Evolutionary conservation across 306 rosid species (phyloP), one percentile per base, ranked within the genome.

Genomic region (Cyclanthera cordifolia): DNA sequence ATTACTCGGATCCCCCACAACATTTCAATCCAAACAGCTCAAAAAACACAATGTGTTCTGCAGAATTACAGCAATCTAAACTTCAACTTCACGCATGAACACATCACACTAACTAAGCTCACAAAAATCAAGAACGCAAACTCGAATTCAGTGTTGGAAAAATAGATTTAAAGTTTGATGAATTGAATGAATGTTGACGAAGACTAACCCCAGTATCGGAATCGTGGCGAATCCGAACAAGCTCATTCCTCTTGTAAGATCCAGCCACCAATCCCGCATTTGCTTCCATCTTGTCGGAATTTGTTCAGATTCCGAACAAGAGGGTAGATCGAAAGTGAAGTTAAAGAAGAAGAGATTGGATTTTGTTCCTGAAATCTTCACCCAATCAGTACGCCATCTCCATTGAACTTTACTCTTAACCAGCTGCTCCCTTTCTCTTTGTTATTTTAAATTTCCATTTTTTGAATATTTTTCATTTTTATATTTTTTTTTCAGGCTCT

Each of bases 241-340:
- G 95, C 86, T 94, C 97, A 78, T 94, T 94, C 66, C 95, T 69
- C 28, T 88, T 94, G 72, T 94, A 77, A n/a, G 99, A 94, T 4
- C 99, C 99, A 32, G 99, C 99, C 51, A 88, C 97, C 91, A 94
- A 48, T 69, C 95, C 99, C 2, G 88, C 94, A 76, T 80, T 78
- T 30, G 97, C 97, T 72, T 94, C 88, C 99, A 94, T 94, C 73
- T 67, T 27, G 39, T 52, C 41, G 19, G 50, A 53, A 70, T 71
- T 76, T 50, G 15, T 51, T 43, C 48, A 70, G 58, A 61, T 41
- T 67, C 58, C 66, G 73, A 19, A 45, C 57, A 56, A 63, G 41
- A 67, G 59, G n/a, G 72, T 30, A 30, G 73, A 54, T 69, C 58
- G 74, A 28, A 34, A 57, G 39, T 19, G 63, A 53, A 0, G 39